These are phyloP conservation scores for Cucurbita pepo DNA, from an alignment of 306 rosid genomes.

Conservation along the genomic window DNA sequence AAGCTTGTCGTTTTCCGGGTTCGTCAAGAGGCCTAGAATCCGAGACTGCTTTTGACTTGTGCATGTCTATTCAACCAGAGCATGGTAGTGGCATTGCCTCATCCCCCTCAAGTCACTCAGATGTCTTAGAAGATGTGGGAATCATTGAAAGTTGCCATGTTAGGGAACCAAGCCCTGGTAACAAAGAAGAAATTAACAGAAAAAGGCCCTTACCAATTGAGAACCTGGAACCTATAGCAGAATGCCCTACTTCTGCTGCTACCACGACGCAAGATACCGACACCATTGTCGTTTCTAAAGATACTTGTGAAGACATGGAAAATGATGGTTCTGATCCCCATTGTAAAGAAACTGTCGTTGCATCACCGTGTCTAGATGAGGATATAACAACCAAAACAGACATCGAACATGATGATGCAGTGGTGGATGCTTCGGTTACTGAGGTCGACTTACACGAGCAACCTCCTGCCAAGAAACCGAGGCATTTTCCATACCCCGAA, in stretches of 20 bases:
- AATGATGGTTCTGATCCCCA: slow-evolving; percentile 1
- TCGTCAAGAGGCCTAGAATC: slow-evolving; percentile 24
- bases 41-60: slow-evolving; percentile 19
- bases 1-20: slow-evolving; percentile 30
- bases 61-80: slow-evolving; percentile 21
- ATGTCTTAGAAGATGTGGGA: slow-evolving; percentile 33
- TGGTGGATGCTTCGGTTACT: slow-evolving; percentile 9
- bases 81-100: slow-evolving; percentile 12
- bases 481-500: slow-evolving; percentile 9
- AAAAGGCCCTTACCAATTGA: slow-evolving; percentile 6
- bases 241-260: slow-evolving; percentile 15
- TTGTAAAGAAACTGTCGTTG: slow-evolving; percentile 9
- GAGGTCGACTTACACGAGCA: slow-evolving; percentile 21
- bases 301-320: slow-evolving; percentile 12
- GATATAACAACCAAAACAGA: slow-evolving; percentile 4
- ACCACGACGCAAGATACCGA: not conserved
- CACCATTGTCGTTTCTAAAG: slow-evolving; percentile 12
- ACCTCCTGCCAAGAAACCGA: slow-evolving; percentile 39
- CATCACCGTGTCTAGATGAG: slow-evolving; percentile 3
- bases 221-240: slow-evolving; percentile 7
- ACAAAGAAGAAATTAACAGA: slow-evolving; percentile 22
- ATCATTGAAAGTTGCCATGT: slow-evolving; percentile 21
- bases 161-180: slow-evolving; percentile 21
- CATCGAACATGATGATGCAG: slow-evolving; percentile 8
- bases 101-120: slow-evolving; percentile 19